Base-by-base conservation (phyloP, 169 alveolate genomes). In the Miamiensis avidus region DNA sequence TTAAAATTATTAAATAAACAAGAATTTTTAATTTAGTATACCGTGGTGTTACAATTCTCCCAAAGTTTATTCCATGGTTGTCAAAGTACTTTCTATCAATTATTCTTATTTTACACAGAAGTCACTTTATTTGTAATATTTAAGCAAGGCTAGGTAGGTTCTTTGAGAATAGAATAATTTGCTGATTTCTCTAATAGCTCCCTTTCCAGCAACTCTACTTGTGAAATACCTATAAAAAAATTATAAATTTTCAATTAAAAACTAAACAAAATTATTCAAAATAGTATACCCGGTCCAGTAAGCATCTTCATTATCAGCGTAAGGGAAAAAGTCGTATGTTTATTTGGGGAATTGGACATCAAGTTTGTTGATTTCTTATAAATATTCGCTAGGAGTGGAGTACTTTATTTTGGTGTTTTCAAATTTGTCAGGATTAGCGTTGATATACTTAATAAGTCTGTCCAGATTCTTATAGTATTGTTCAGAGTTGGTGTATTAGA, bases 231-330 rank as follows among this genome's bases (percentile, higher is more conserved):
- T n/a, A n/a, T n/a, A n/a, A n/a, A n/a, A n/a, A n/a, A n/a, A n/a
- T n/a, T n/a, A n/a, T n/a, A n/a, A n/a, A n/a, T n/a, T n/a, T n/a
- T n/a, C n/a, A n/a, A n/a, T n/a, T n/a, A n/a, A n/a, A n/a, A n/a
- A n/a, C n/a, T n/a, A n/a, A n/a, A n/a, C n/a, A n/a, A n/a, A n/a
- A n/a, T n/a, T n/a, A n/a, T n/a, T n/a, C n/a, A n/a, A n/a, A n/a
- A n/a, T n/a, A n/a, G n/a, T n/a, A n/a, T 89, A 95, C 0, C 97
- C 97, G 27, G 96, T 93, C 96, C 97, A 95, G 78, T 75, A 91
- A 11, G 93, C 82, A 28, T 85, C 75, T 0, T 31, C 49, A 30
- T 79, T 79, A 82, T 92, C 95, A 34, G 94, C 89, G 73, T 91
- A 93, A 28, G 96, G 96, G 88, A 92, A 93, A 72, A 95, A 83